Base-by-base conservation (phyloP, 805 yeast species). In the Metschnikowia colocasiae region DNA sequence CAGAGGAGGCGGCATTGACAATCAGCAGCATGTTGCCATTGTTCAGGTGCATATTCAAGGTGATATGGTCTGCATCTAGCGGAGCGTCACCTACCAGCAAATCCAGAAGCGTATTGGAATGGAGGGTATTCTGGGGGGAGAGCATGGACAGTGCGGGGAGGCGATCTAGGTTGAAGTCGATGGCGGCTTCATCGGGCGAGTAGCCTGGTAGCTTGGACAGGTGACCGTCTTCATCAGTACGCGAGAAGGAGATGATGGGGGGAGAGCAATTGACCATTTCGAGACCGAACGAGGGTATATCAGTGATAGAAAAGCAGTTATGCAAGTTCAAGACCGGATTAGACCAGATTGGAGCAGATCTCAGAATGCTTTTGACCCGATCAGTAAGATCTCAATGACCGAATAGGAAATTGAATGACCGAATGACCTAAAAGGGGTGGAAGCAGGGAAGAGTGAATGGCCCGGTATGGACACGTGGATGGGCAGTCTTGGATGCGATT, bases 211-310 rank as follows among this genome's bases (percentile, higher is more conserved):
- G 25, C n/a, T 10, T 34, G 12, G 38, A 34, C 15, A 19, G 26
- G 35, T 20, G 15, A n/a, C 22, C 23, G 38, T 46, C 41, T 30
- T 47, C 56, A 5, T 45, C 50, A 20, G 43, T 49, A 25, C 47
- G 30, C 16, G 54, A 48, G 30, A 51, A 42, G 34, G 54, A 43
- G 29, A 53, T 49, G n/a, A 47, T 36, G 6, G 56, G 56, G 18
- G 56, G 56, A 6, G 56, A 53, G 25, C 40, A 16, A 40, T 49
- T 46, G 38, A 48, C 50, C 56, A 52, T 52, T 36, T 25, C 30
- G 30, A 27, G 12, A 27, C n/a, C 30, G 9, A 27, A 13, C 12
- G 6, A 27, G 30, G n/a, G 30, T 13, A 27, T 4, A 25, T 25
- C 27, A 25, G 27, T 25, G 9, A 25, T 10, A 25, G 27, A 25